Evolutionary conservation across 768 basidiomycete genomes (phyloP), one percentile per base, ranked within the genome.

Genomic region (Lepiota brunneoincarnata): DNA sequence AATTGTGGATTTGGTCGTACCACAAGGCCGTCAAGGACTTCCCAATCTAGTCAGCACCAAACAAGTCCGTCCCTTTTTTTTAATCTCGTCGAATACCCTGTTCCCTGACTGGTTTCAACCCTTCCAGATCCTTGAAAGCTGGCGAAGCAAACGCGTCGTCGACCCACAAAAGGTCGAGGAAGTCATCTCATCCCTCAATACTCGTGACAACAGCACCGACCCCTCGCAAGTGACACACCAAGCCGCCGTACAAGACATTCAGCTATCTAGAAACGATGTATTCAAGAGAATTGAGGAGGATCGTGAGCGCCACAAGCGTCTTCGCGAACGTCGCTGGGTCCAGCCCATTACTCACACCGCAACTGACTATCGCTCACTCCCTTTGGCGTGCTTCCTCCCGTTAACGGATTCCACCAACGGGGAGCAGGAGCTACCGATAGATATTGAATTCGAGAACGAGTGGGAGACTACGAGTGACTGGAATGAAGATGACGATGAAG

Each of bases 321-420:
- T 96, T 2, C 83, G 93, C 42, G 93, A 96, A 67, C 82, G 90
- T 35, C 83, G 93, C 40, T 96, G 93, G 93, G 89, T 91, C n/a
- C 89, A 91, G 63, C 85, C 87, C 2, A 75, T 84, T 7, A 77
- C 83, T 3, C 84, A 83, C 57, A 77, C 75, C 44, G 72, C 73
- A 18, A 63, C 73, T 11, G 68, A 73, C 1, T 66, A 74, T 55
- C 75, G 71, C 34, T 61, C 68, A 54, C 64, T 78, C 35, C 79
- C 73, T 21, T 69, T 87, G 4, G 79, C 83, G 6, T 80, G 80
- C 31, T 87, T 87, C 66, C 68, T 84, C 53, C 85, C 85, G 1
- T 67, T 86, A 18, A 74, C 77, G 6, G 79, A 78, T 39, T 65
- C 76, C 2, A 71, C 65, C 12, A 78, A 80, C 47, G 81, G 80